These are phyloP conservation scores for Aspergillus sclerotiicarbonarius DNA, from an alignment of 495 filamentous ascomycete genomes.

Conservation along the genomic window DNA sequence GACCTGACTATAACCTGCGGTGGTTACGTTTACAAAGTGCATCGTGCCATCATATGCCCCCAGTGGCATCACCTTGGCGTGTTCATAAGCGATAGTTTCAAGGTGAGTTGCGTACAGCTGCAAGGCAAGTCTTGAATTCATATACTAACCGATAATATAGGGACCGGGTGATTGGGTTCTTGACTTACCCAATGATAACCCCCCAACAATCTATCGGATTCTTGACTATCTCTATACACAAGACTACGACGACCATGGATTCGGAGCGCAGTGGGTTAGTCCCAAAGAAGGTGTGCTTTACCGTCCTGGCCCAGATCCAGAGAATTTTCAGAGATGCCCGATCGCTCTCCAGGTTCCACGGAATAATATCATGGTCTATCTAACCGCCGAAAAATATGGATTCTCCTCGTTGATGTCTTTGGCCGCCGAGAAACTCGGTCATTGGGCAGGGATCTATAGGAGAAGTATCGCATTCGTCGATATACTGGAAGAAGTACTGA, in stretches of 20 bases:
- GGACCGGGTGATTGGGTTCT: not conserved
- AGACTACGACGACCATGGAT: not conserved
- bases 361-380: not conserved
- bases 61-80: constrained; percentile 6
- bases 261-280: not conserved
- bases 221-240: not conserved
- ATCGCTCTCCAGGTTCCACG: not conserved
- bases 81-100: not conserved
- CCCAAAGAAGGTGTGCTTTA: too few species aligned
- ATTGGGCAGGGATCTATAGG: not conserved
- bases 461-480: not conserved
- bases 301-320: not conserved
- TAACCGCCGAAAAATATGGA: not conserved
- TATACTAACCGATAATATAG: not conserved
- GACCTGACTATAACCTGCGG: constrained; percentile 5
- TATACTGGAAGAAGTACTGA: not conserved
- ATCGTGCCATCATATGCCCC: constrained; percentile 5
- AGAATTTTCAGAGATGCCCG: not conserved
- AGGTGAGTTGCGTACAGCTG: not conserved
- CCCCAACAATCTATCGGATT: not conserved
- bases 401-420: not conserved
- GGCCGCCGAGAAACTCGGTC: not conserved
- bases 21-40: not conserved
- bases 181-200: constrained; percentile 6
- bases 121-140: not conserved